Evolutionary conservation across 768 basidiomycete species (phyloP), one percentile per base, ranked within the genome.

Genomic region (Fomitopsis serialis): DNA sequence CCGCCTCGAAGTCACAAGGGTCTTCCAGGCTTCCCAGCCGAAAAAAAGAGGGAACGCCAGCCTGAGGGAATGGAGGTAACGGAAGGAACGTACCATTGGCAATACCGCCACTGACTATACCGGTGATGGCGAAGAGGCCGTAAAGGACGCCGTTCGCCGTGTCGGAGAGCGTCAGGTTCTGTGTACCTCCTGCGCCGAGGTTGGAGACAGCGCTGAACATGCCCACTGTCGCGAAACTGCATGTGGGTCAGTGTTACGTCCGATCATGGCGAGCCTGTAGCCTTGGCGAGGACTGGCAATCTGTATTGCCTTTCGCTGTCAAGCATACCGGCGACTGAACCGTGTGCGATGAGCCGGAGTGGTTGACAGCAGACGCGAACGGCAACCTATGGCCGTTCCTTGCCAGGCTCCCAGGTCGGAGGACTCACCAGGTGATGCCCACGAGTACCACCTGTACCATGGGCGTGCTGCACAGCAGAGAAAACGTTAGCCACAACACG

Each of bases 61-160:
- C 29, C 29, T 32, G 6, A 32, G 11, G 11, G 29, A 22, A 12
- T 8, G 27, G 27, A 24, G 45, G 50, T 21, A 22, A 25, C 23
- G 23, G 32, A 47, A 34, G 23, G 10, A 52, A 61, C 66, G 50
- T 42, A 68, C 67, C 43, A 45, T 69, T 70, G 61, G 61, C 67
- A 61, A 74, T 68, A 22, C 68, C 67, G 21, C 74, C 75, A 35
- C 66, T 64, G 53, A 76, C 61, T 42, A 76, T 61, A 56, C 75
- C 75, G 12, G 68, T 70, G 51, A 78, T 45, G 17, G 75, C 70
- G 56, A 77, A 77, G 54, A 63, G 53, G 42, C 68, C 74, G 57
- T 78, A 76, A 19, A 78, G 67, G 17, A 75, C 71, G 53, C 67
- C 68, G 57, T 76, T 73, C 34, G 73, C 60, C 23, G 61, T 73